phyloP scores from a whole-genome alignment of 2,329 filamentous ascomycete genomes.

The Penicillium nordicum region DNA sequence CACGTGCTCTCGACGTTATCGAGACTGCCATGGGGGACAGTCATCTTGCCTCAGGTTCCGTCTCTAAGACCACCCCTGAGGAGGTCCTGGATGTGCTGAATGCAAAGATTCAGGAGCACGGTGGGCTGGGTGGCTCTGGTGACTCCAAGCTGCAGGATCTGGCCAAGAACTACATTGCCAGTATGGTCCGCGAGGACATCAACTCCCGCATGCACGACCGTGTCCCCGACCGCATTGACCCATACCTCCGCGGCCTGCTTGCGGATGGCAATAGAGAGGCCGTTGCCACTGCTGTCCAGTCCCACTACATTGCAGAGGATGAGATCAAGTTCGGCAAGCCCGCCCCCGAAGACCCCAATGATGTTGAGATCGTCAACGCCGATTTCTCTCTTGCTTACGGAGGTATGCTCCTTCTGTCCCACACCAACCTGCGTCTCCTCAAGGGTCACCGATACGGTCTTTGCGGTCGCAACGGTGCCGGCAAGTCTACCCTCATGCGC shows the following conservation, averaged over 20 bases:
- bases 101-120: slow-evolving; percentile 68
- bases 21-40: slow-evolving; percentile 82
- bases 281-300: slow-evolving; percentile 70
- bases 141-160: slow-evolving; percentile 61
- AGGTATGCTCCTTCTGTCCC: slow-evolving; percentile 92
- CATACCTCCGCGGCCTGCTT: slow-evolving; percentile 73
- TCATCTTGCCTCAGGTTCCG: slow-evolving; percentile 52
- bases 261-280: slow-evolving; percentile 59
- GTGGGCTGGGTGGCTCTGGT: slow-evolving; percentile 61
- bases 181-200: slow-evolving; percentile 83
- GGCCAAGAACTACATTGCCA: slow-evolving; percentile 69
- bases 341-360: slow-evolving; percentile 82
- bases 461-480: slow-evolving; percentile 92
- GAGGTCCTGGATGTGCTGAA: slow-evolving; percentile 75
- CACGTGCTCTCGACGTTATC: slow-evolving; percentile 79
- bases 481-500: slow-evolving; percentile 98
- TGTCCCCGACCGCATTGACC: slow-evolving; percentile 64
- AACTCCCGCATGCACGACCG: slow-evolving; percentile 76
- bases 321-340: slow-evolving; percentile 81
- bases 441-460: slow-evolving; percentile 98
- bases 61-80: slow-evolving; percentile 63
- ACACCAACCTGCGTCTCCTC: slow-evolving; percentile 89
- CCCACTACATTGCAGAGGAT: slow-evolving; percentile 78
- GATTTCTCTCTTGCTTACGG: slow-evolving; percentile 97
- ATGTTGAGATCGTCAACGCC: slow-evolving; percentile 94